Percentiles rank a stretch among this genome's conserved stretches.
Evolutionary conservation across 129 eudicot genomes (phyloP).

Genomic region (Arctium minus): DNA sequence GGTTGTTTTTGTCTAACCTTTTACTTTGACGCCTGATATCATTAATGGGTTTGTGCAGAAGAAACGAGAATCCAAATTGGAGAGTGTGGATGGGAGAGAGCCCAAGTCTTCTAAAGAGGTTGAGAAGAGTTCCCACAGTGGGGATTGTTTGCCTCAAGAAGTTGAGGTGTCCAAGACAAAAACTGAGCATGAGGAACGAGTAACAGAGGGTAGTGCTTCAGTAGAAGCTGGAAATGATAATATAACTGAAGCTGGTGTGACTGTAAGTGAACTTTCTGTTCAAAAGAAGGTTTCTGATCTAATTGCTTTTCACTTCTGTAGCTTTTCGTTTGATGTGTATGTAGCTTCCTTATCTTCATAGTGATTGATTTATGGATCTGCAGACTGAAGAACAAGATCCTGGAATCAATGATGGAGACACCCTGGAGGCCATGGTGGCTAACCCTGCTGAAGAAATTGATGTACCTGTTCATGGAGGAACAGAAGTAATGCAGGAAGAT

Average conservation of each 20-base stretch:
- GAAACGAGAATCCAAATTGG: constrained; percentile 18
- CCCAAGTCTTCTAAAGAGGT: constrained; percentile 17
- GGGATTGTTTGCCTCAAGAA: neutral
- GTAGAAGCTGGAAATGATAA: constrained; percentile 15
- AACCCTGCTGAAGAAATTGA: constrained; percentile 6
- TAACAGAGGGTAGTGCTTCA: constrained; percentile 13
- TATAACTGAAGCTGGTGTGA: neutral
- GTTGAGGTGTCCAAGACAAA: neutral
- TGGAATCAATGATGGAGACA: constrained; percentile 9
- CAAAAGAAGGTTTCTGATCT: constrained; percentile 11
- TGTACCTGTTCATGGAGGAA: neutral
- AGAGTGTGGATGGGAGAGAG: constrained; percentile 4
- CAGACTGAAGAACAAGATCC: constrained; percentile 13
- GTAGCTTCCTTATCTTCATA: neutral
- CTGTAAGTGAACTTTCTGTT: constrained; percentile 12
- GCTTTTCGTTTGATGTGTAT: neutral
- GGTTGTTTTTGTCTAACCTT: neutral
- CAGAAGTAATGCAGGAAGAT: neutral
- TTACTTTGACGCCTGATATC: neutral
- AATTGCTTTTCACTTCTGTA: neutral
- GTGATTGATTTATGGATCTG: constrained; percentile 3
- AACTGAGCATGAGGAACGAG: constrained; percentile 14
- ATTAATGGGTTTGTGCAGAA: constrained; percentile 12
- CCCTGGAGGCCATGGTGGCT: constrained; percentile 14
- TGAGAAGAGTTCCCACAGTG: neutral